phyloP scores from a whole-genome alignment of 23 red algal species.

The Gracilaria domingensis region DNA sequence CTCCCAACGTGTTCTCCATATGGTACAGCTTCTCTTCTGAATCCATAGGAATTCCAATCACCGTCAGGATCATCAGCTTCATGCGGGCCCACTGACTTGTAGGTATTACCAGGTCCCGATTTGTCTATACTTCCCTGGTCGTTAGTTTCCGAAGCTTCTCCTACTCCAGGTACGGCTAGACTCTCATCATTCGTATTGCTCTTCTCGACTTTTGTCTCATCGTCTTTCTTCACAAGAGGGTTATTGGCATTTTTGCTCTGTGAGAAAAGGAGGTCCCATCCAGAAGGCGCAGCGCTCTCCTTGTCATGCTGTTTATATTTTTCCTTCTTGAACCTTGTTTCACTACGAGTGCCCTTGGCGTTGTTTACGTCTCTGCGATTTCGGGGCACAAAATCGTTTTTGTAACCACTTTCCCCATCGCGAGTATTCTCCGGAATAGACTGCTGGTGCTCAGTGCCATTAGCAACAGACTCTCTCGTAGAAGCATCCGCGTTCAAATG shows the following conservation, averaged over 20 bases:
- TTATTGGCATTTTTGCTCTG: background rate
- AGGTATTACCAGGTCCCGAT: background rate
- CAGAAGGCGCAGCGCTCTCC: conserved; percentile 27
- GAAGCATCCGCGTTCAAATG: background rate
- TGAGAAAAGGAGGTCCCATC: conserved; percentile 66
- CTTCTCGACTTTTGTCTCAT: background rate
- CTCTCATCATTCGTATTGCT: background rate
- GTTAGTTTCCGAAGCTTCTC: background rate
- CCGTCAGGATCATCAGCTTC: background rate
- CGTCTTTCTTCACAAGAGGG: background rate
- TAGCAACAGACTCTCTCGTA: background rate
- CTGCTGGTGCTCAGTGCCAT: background rate
- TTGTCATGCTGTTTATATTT: conserved; percentile 33
- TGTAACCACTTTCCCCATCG: background rate
- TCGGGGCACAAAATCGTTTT: conserved; percentile 1
- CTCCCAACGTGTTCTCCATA: background rate
- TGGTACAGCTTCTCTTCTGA: conserved; percentile 1
- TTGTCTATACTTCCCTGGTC: background rate
- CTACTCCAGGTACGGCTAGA: background rate
- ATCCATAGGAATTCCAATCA: conserved; percentile 1
- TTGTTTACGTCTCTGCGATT: background rate
- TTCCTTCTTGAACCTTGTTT: conserved; percentile 18
- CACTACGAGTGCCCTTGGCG: background rate
- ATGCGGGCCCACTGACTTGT: background rate
- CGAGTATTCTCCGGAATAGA: background rate